These are phyloP conservation scores for Pyricularia grisea DNA, from an alignment of 2,329 filamentous ascomycete species.

Conservation along the genomic window DNA sequence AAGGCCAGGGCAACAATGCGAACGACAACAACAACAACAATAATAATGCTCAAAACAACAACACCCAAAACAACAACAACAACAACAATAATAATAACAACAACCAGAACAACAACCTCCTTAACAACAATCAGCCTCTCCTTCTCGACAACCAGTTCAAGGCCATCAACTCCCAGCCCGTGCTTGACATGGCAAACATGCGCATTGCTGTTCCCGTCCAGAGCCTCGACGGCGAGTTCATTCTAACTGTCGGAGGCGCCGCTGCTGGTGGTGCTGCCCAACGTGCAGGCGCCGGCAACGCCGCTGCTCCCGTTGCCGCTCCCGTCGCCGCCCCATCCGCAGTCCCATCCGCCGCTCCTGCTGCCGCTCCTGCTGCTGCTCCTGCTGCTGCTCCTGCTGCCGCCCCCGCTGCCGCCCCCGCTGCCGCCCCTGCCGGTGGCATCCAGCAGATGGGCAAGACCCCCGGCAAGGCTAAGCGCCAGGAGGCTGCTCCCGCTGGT, in stretches of 20 bases:
- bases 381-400: background rate
- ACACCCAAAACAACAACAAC: background rate
- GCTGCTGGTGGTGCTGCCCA: too few relatives aligned
- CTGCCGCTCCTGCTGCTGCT: background rate
- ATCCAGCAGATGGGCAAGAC: background rate
- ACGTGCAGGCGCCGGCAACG: background rate
- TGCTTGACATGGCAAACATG: slow-evolving; percentile 1
- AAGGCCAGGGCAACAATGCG: background rate
- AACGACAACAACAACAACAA: background rate
- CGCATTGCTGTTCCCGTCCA: slow-evolving; percentile 2
- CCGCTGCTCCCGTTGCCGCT: slow-evolving; percentile 9
- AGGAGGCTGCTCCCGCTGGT: background rate
- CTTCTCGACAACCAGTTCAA: slow-evolving; percentile 1
- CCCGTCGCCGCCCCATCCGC: too few relatives aligned
- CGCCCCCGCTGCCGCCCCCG: background rate
- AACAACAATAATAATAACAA: background rate
- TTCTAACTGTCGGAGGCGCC: background rate
- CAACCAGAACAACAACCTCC: background rate
- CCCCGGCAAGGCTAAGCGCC: background rate
- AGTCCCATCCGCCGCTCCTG: background rate
- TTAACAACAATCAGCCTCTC: slow-evolving; percentile 1
- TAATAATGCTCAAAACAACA: background rate
- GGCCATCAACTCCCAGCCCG: background rate
- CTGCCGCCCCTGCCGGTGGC: background rate
- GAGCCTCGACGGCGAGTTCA: slow-evolving; percentile 4